Evolutionary conservation across 2,329 filamentous ascomycete genomes (phyloP).

Genomic region (Talaromyces amestolkiae): DNA sequence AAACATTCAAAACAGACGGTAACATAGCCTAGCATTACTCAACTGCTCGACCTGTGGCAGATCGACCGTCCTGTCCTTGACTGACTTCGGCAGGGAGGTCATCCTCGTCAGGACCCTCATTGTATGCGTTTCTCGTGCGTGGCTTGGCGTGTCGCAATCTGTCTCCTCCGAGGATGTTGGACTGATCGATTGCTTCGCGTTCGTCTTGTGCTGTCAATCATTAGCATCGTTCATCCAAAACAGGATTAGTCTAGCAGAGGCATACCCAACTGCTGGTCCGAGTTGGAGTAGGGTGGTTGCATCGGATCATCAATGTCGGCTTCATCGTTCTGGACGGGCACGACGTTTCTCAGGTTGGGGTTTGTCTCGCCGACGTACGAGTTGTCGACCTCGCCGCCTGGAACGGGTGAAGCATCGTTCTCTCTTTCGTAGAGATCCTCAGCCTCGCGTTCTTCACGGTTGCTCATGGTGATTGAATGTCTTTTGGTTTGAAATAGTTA

Average conservation of each 20-base stretch:
- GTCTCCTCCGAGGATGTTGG: conserved; percentile 22
- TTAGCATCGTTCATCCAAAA: background rate
- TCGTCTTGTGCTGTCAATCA: conserved; percentile 20
- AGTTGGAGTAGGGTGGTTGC: conserved; percentile 30
- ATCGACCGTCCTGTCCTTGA: conserved; percentile 13
- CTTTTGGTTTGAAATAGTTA: background rate
- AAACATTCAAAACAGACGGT: background rate
- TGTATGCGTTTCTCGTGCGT: conserved; percentile 20
- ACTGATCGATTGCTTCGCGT: conserved; percentile 21
- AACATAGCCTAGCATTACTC: conserved; percentile 2
- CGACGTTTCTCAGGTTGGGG: conserved; percentile 14
- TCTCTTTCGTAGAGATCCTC: conserved; percentile 31
- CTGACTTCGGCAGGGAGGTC: conserved; percentile 18
- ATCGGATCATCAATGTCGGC: conserved; percentile 28
- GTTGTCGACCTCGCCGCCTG: conserved; percentile 22
- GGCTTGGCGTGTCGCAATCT: conserved; percentile 22
- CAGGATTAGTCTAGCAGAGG: background rate
- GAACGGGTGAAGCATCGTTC: conserved; percentile 29
- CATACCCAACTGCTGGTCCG: conserved; percentile 31
- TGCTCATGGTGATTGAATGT: conserved; percentile 24
- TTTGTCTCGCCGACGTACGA: conserved; percentile 27
- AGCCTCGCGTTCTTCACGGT: conserved; percentile 26
- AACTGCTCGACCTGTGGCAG: conserved; percentile 11
- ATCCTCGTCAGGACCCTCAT: conserved; percentile 23
- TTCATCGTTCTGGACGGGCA: conserved; percentile 29